A percentile compares a stretch with the other conserved stretches of the same genome.
These are phyloP conservation scores for Pythium insidiosum DNA, from an alignment of 352 stramenopile species.

Conservation along the genomic window DNA sequence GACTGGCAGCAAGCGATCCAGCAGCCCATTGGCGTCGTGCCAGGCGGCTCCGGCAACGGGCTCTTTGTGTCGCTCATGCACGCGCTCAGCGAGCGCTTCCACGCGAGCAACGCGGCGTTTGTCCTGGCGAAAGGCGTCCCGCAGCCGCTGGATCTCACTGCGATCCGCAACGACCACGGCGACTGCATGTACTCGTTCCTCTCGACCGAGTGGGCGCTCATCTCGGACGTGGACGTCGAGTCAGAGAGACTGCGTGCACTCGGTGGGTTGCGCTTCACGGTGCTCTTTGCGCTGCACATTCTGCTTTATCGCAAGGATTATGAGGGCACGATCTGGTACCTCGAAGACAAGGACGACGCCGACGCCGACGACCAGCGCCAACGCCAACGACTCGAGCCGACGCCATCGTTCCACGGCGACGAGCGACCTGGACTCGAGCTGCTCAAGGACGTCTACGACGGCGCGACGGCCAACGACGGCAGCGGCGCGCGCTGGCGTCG, in stretches of 20 bases:
- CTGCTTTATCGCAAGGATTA: slow-evolving; percentile 48
- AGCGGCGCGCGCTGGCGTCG: slow-evolving; percentile 12
- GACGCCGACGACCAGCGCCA: too few relatives aligned
- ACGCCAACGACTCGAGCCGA: too few relatives aligned
- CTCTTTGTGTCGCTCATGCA: slow-evolving; percentile 55
- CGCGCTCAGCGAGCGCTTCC: slow-evolving; percentile 17
- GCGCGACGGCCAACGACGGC: slow-evolving; percentile 1
- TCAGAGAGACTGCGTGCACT: slow-evolving; percentile 66
- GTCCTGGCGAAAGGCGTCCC: slow-evolving; percentile 52
- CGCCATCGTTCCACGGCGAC: slow-evolving; percentile 1
- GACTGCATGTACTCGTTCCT: slow-evolving; percentile 70
- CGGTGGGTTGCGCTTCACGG: slow-evolving; percentile 54
- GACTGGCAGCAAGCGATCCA: slow-evolving; percentile 53
- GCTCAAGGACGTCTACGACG: slow-evolving; percentile 32
- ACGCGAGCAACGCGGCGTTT: slow-evolving; percentile 44
- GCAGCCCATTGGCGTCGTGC: slow-evolving; percentile 47
- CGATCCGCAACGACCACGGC: slow-evolving; percentile 38
- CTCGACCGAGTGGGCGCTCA: slow-evolving; percentile 74
- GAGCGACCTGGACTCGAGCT: slow-evolving; percentile 33
- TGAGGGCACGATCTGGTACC: slow-evolving; percentile 46
- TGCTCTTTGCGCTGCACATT: slow-evolving; percentile 51
- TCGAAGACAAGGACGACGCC: slow-evolving; percentile 41
- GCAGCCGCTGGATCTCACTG: slow-evolving; percentile 63
- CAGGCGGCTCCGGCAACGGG: slow-evolving; percentile 55
- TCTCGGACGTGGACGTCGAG: slow-evolving; percentile 74